Conservation (phyloP, 1,284 basidiomycete species). For the Hymenochaete sp. region DNA sequence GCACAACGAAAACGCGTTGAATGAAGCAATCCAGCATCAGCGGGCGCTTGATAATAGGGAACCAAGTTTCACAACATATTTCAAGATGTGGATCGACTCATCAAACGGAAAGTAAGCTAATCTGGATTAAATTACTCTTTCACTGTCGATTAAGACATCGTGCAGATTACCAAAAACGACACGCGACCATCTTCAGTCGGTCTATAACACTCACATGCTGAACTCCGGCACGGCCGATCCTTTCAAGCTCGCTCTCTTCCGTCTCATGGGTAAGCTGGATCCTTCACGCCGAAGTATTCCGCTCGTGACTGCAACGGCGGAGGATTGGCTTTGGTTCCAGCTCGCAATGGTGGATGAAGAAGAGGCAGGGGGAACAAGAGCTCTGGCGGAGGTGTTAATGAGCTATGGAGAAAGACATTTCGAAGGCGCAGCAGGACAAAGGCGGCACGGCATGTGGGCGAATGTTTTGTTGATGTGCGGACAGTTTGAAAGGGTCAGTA, state of each 20-base stretch:
- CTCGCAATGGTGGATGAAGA: constrained; percentile 80
- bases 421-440: constrained; percentile 58
- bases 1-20: constrained; percentile 71
- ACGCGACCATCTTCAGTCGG: constrained; percentile 77
- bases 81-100: constrained; percentile 83
- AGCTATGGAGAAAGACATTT: constrained; percentile 91
- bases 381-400: constrained; percentile 72
- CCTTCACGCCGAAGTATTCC: constrained; percentile 72
- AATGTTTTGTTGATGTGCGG: constrained; percentile 87
- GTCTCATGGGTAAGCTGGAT: constrained; percentile 91
- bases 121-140: constrained; percentile 7
- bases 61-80: constrained; percentile 74
- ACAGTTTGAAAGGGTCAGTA: constrained; percentile 82
- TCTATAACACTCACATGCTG: constrained; percentile 90
- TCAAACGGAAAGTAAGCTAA: constrained; percentile 59
- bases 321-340: constrained; percentile 99
- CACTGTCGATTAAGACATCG: neutral
- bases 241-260: constrained; percentile 94
- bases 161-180: constrained; percentile 67
- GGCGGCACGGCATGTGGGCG: constrained; percentile 68
- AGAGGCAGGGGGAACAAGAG: constrained; percentile 71
- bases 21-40: constrained; percentile 67
- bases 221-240: constrained; percentile 83
- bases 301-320: constrained; percentile 84
- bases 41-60: constrained; percentile 75